Evolutionary conservation across 306 rosid genomes (phyloP), one percentile per base, ranked within the genome.

Genomic region (Castanospermum australe): DNA sequence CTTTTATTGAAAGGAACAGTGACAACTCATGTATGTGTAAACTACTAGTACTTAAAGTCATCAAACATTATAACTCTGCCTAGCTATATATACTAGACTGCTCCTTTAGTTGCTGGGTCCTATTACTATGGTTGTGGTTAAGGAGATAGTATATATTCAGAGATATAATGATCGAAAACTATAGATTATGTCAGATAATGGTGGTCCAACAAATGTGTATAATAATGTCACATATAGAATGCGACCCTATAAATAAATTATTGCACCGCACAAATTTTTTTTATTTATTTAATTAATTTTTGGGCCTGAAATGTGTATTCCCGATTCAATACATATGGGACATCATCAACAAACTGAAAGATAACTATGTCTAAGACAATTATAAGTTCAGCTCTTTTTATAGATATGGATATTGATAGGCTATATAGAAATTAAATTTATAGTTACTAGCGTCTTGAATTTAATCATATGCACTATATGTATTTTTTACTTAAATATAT

Each of bases 121-220:
- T 65, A 64, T 12, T 59, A 4, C 14, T 48, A 57, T 56, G 82
- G 47, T 12, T 57, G 59, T 45, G 51, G 41, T 59, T 24, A 59
- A 70, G 45, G 59, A 22, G 35, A 80, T 71, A 80, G 39, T 62
- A 70, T 38, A 51, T 62, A 70, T 38, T 61, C 36, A 63, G 22
- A 54, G 20, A 68, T 78, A 25, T 67, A 21, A 71, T 62, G 59
- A 22, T 39, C 64, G 17, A 45, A 67, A 48, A 18, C 77, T 50
- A 65, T n/a, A n/a, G n/a, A n/a, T 68, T 14, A 68, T 81, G 81
- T 64, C 78, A 69, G 67, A 61, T 69, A 25, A 76, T 76, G 81
- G 85, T 82, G 85, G 85, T 76, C 82, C 85, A 76, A 69, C 39
- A 51, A 28, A 47, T 68, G 45, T 44, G 41, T 67, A 81, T 68